phyloP scores from a whole-genome alignment of 441 rosid species.

The Manihot esculenta region DNA sequence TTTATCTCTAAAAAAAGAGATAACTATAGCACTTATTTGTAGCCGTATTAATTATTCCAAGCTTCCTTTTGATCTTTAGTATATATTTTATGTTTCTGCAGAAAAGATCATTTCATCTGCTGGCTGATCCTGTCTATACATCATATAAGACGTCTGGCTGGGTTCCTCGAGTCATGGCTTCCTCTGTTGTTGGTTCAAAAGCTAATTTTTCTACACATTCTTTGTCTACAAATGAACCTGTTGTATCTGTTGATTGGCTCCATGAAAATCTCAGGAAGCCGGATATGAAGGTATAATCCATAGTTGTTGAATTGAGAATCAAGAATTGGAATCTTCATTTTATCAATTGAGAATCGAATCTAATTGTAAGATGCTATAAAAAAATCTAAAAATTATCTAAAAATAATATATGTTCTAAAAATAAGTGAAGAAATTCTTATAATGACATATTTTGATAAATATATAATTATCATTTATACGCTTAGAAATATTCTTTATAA shows the following conservation, averaged over 20 bases:
- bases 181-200: constrained; percentile 34
- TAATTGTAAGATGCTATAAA: too few relatives aligned
- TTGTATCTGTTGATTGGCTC: constrained; percentile 94
- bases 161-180: constrained; percentile 54
- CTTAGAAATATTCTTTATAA: too few relatives aligned
- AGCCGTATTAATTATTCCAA: not conserved
- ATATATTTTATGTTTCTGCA: constrained; percentile 29
- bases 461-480: too few relatives aligned
- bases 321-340: too few relatives aligned
- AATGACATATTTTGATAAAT: too few relatives aligned
- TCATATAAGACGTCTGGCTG: constrained; percentile 31
- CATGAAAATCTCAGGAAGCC: constrained; percentile 65
- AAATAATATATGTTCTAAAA: too few relatives aligned
- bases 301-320: too few relatives aligned
- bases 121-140: constrained; percentile 25
- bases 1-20: not conserved
- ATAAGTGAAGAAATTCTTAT: too few relatives aligned
- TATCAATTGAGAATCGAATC: too few relatives aligned
- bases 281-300: constrained; percentile 59
- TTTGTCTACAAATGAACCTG: constrained; percentile 54
- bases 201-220: constrained; percentile 47
- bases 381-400: too few relatives aligned
- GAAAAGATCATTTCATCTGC: constrained; percentile 40
- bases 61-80: not conserved
- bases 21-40: not conserved